Conservation (phyloP, 148 eudicot genomes). For the Camellia granthamiana region DNA sequence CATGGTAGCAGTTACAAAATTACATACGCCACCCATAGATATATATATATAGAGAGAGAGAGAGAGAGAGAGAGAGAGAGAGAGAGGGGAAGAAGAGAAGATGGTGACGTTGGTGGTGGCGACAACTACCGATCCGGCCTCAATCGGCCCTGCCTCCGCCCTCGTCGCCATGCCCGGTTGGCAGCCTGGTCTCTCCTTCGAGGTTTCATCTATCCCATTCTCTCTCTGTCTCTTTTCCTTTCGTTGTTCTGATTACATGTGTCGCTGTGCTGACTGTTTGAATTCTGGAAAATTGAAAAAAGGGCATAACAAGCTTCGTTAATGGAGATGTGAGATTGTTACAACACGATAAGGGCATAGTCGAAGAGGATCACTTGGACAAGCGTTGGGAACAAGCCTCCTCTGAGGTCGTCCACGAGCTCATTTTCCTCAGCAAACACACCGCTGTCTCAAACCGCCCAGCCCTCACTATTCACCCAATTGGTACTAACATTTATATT, state of each 20-base stretch:
- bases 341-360: slow-evolving; percentile 51
- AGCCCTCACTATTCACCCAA: no score
- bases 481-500: no score
- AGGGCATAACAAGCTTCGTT: slow-evolving; percentile 46
- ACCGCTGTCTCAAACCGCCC: slow-evolving; percentile 51
- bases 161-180: slow-evolving; percentile 39
- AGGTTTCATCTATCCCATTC: slow-evolving; percentile 25
- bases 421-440: slow-evolving; percentile 61
- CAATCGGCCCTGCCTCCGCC: slow-evolving; percentile 38
- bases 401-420: slow-evolving; percentile 46
- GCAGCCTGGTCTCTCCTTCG: slow-evolving; percentile 50
- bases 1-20: no score
- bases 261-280: not conserved
- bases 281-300: no score
- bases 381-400: slow-evolving; percentile 47
- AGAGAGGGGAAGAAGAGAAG: not conserved
- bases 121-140: slow-evolving; percentile 66
- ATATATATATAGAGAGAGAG: not conserved
- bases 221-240: not conserved
- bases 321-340: slow-evolving; percentile 45
- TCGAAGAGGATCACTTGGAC: slow-evolving; percentile 52
- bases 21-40: no score
- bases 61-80: no score
- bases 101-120: slow-evolving; percentile 66
- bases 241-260: not conserved